Evolutionary conservation across 2,329 filamentous ascomycete genomes (phyloP).

Genomic region (Colletotrichum camelliae): DNA sequence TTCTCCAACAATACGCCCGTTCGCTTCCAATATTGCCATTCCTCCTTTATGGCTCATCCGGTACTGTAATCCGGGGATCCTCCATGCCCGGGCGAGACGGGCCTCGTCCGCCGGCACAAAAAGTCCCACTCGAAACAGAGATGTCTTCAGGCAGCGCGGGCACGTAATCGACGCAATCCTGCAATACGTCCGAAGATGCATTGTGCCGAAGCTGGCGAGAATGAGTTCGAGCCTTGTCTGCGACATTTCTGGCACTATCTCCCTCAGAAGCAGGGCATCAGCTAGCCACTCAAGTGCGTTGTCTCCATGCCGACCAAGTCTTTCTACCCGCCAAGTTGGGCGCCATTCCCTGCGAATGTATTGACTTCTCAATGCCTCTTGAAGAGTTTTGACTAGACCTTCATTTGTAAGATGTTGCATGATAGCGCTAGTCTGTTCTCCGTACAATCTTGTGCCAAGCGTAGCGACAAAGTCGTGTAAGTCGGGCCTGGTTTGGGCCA

Average conservation of each 20-base stretch:
- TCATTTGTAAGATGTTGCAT: too few relatives aligned
- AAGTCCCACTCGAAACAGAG: neutral
- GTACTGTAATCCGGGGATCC: neutral
- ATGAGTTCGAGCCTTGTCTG: neutral
- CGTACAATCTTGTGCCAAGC: too few relatives aligned
- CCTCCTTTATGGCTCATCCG: neutral
- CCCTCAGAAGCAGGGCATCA: rapidly evolving
- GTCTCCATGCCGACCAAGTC: neutral
- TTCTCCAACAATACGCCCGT: neutral
- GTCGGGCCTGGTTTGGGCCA: too few relatives aligned
- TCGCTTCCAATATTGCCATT: neutral
- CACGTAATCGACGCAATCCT: neutral
- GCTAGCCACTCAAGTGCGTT: neutral
- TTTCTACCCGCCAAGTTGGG: neutral
- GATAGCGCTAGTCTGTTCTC: too few relatives aligned
- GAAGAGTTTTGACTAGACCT: too few relatives aligned
- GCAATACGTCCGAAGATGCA: neutral
- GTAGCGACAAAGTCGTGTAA: too few relatives aligned
- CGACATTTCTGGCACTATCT: neutral
- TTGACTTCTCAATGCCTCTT: neutral
- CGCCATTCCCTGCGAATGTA: neutral
- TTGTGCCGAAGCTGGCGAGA: neutral
- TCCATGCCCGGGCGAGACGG: neutral
- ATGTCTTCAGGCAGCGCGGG: neutral
- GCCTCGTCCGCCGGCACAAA: neutral